Evolutionary conservation across 1,284 basidiomycete genomes (phyloP).

Genomic region (Spongispora temasekensis): DNA sequence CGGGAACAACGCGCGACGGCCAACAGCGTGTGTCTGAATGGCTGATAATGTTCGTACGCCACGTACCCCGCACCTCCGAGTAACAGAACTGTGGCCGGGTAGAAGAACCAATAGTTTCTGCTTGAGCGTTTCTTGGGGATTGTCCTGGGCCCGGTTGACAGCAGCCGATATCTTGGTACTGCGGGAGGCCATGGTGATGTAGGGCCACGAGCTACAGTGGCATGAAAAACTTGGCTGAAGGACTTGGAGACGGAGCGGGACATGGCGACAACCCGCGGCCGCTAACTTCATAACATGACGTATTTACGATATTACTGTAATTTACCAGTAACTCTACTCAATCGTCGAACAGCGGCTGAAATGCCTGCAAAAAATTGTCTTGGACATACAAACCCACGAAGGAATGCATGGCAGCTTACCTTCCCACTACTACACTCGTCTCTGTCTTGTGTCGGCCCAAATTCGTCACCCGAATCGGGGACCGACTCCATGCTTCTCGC

Average conservation of each 20-base stretch:
- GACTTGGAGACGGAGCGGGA: constrained; percentile 17
- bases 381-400: not conserved
- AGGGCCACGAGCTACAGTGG: constrained; percentile 5
- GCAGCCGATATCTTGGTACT: constrained; percentile 7
- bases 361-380: constrained; percentile 40
- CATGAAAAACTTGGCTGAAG: constrained; percentile 13
- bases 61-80: constrained; percentile 43
- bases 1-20: constrained; percentile 75
- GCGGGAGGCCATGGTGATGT: constrained; percentile 5
- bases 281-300: too few relatives aligned
- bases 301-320: too few relatives aligned
- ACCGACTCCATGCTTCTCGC: constrained; percentile 9
- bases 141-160: constrained; percentile 15
- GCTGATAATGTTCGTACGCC: constrained; percentile 61
- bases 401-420: constrained; percentile 31
- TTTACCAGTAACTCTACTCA: constrained; percentile 38
- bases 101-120: constrained; percentile 26
- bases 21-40: constrained; percentile 63
- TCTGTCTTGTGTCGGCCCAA: constrained; percentile 53
- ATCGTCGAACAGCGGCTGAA: constrained; percentile 70
- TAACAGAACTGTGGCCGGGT: constrained; percentile 21
- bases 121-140: constrained; percentile 7
- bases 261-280: too few relatives aligned
- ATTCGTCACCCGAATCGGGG: constrained; percentile 40
- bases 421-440: constrained; percentile 33